Percentiles rank a stretch among this genome's conserved stretches.
These are phyloP conservation scores for Anthoceros angustus DNA, from an alignment of 225 moss, liverwort and hornwort genomes.

Conservation along the genomic window DNA sequence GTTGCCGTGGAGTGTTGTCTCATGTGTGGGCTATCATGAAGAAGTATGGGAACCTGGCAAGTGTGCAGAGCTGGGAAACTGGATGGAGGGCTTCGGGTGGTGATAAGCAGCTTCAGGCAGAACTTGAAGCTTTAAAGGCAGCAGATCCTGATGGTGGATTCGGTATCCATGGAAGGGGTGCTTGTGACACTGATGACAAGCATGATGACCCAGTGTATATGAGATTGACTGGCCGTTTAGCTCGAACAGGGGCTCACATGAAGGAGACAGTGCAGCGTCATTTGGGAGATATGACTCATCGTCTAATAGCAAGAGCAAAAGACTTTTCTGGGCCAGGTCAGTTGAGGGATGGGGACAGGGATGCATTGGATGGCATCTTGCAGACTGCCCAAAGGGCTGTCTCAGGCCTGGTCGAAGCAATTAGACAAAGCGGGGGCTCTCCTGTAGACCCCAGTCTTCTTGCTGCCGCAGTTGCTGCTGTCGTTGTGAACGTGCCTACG, in stretches of 20 bases:
- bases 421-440: conserved; percentile 61
- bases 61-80: conserved; percentile 85
- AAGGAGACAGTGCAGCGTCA: conserved; percentile 56
- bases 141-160: conserved; percentile 76
- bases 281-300: conserved; percentile 45
- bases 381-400: conserved; percentile 56
- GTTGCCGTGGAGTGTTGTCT: conserved; percentile 67
- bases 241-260: conserved; percentile 39
- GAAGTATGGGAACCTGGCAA: conserved; percentile 55
- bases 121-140: conserved; percentile 88
- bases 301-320: conserved; percentile 52
- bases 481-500: conserved; percentile 36
- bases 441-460: conserved; percentile 73
- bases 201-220: conserved; percentile 66
- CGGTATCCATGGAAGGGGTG: conserved; percentile 36
- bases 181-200: conserved; percentile 59
- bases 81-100: conserved; percentile 58
- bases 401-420: conserved; percentile 54
- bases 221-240: conserved; percentile 62
- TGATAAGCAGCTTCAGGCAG: conserved; percentile 75
- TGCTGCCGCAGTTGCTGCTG: conserved; percentile 27
- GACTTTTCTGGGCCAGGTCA: conserved; percentile 17
- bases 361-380: conserved; percentile 52
- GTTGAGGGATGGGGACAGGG: conserved; percentile 41
- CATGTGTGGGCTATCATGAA: conserved; percentile 71